Conservation (phyloP, 139 green algal species). For the Coelastrella sp. region DNA sequence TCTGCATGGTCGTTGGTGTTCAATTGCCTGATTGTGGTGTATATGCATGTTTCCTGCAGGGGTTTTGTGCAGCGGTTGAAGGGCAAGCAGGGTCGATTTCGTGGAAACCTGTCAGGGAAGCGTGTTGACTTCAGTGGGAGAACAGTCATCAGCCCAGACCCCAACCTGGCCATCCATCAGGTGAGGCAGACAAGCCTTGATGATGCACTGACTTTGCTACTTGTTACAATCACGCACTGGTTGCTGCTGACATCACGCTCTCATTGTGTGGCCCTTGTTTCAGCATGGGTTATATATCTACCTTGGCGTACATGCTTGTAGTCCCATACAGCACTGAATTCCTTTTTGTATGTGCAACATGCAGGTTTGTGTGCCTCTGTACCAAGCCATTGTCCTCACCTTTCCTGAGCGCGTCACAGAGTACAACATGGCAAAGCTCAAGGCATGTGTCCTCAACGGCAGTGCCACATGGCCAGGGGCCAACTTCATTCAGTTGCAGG, state of each 20-base stretch:
- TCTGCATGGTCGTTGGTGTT: neutral
- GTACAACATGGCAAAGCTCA: conserved; percentile 94
- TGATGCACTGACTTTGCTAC: no score
- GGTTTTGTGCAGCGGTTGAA: conserved; percentile 99
- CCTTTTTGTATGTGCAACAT: neutral
- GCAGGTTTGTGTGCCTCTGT: conserved; percentile 90
- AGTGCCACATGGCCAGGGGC: conserved; percentile 84
- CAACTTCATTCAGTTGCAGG: conserved; percentile 88
- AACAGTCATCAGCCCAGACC: conserved; percentile 98
- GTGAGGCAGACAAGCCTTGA: conserved; percentile 22
- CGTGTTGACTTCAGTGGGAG: conserved; percentile 96
- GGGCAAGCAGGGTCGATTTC: conserved; percentile 98
- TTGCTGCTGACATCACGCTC: no score
- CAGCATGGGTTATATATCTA: no score
- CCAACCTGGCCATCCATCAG: conserved; percentile 94
- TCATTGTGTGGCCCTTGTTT: no score
- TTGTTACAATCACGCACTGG: no score
- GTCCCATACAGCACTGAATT: no score
- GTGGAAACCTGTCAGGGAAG: conserved; percentile 97
- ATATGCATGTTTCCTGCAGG: neutral
- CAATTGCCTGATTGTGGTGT: neutral
- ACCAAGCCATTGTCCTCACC: conserved; percentile 93
- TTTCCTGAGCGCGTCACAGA: conserved; percentile 93
- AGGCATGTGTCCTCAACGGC: conserved; percentile 78
- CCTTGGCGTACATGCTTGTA: no score